Base-by-base conservation (phyloP, 768 basidiomycete species). In the Paxillus ammoniavirescens region DNA sequence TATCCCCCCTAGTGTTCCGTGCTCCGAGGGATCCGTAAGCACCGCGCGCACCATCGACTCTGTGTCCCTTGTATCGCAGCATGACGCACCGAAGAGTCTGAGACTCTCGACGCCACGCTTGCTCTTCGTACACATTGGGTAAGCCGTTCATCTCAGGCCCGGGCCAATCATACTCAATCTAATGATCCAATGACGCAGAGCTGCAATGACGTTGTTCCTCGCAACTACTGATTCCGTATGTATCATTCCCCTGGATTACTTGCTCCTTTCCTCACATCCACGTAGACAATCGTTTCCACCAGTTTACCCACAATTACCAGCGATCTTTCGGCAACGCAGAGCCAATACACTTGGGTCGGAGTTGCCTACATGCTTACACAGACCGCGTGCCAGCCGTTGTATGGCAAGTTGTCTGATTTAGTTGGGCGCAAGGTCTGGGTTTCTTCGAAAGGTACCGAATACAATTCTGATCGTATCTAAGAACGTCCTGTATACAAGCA, bases 341-440 rank as follows among this genome's bases (percentile, higher is more conserved):
- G 73, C 49, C 83, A 91, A 63, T 93, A 92, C 64, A 89, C 86
- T 21, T 93, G 91, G 91, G 87, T 93, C 47, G 87, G 84, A 15
- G 86, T 91, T 31, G 79, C 88, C 14, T 93, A 93, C 62, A 82
- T 93, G 80, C 79, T 93, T 53, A 90, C 90, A 1, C 91, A 93
- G 62, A 93, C 91, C 1, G 89, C 88, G 26, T 86, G 85, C 56
- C 91, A 93, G 63, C 91, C 91, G 30, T 71, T 93, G 23, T 93
- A 91, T 63, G 91, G 88, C 49, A 82, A 81, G 61, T 69, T 93
- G 38, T 91, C 90, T 49, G 89, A 92, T 70, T 77, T 92, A 41
- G 72, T 87, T 49, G 91, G 91, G 30, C 79, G 91, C 44, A 91
- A 87, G 80, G 91, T 90, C 41, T 30, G 75, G 57, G 18, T 33